Evolutionary conservation across 805 yeast genomes (phyloP).

Genomic region (Spathaspora arborariae): DNA sequence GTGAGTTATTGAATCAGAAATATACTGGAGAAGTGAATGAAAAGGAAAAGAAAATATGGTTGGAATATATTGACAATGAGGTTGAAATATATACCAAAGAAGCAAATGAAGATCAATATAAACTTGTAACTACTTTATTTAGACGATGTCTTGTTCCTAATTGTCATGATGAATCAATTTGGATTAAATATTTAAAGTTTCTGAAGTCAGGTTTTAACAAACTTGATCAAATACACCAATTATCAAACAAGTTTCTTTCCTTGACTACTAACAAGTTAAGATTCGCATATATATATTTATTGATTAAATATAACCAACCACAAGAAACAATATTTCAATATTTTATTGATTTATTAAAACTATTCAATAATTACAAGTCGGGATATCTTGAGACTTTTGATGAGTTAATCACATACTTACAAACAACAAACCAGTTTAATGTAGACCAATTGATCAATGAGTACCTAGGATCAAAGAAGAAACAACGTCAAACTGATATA

Average conservation of each 20-base stretch:
- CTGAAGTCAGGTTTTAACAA: constrained; percentile 19
- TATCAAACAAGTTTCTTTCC: constrained; percentile 39
- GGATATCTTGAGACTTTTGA: constrained; percentile 16
- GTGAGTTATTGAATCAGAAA: constrained; percentile 51
- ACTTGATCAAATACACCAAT: constrained; percentile 37
- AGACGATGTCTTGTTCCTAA: constrained; percentile 74
- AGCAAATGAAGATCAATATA: constrained; percentile 9
- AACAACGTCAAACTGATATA: not conserved
- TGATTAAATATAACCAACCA: constrained; percentile 10
- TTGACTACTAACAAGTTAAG: constrained; percentile 21
- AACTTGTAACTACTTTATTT: constrained; percentile 47
- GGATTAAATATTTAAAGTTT: constrained; percentile 68
- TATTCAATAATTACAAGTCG: constrained; percentile 21
- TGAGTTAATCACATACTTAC: constrained; percentile 6
- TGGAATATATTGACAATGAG: constrained; percentile 43
- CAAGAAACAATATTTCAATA: constrained; percentile 22
- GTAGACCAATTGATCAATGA: constrained; percentile 1
- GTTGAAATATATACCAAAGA: not conserved
- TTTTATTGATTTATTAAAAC: constrained; percentile 21
- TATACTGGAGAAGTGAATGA: constrained; percentile 51
- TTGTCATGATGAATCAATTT: constrained; percentile 54
- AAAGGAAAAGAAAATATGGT: constrained; percentile 53
- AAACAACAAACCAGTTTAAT: not conserved
- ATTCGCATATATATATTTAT: constrained; percentile 21
- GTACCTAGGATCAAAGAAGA: constrained; percentile 1